Conservation (phyloP, 495 filamentous ascomycete genomes). For the Entonaema liquescens region DNA sequence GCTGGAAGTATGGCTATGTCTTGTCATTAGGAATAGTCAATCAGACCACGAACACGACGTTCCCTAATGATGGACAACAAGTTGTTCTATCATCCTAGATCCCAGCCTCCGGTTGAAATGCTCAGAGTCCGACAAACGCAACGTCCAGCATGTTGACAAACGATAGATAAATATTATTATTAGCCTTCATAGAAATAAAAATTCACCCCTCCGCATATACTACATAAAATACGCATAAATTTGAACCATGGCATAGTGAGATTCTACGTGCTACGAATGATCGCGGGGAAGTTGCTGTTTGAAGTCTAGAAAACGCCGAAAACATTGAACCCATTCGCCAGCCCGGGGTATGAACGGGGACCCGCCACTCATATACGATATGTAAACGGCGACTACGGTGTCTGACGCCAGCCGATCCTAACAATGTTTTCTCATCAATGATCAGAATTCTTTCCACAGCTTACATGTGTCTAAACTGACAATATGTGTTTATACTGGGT, state of each 20-base stretch:
- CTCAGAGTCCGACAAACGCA: neutral
- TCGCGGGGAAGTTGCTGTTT: too few species aligned
- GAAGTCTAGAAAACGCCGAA: neutral
- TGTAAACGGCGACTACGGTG: neutral
- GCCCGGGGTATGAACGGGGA: neutral
- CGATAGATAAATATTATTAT: neutral
- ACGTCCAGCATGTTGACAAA: neutral
- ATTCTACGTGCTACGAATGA: neutral
- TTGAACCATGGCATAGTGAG: neutral
- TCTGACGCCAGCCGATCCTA: neutral
- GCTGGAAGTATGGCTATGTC: slow-evolving; percentile 44
- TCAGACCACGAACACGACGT: slow-evolving; percentile 28
- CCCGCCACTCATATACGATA: neutral
- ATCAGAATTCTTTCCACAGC: neutral
- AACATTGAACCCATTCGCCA: neutral
- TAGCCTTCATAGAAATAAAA: neutral
- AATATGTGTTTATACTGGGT: neutral
- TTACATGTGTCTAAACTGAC: neutral
- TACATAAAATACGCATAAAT: neutral
- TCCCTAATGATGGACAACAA: slow-evolving; percentile 12
- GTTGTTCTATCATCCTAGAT: neutral
- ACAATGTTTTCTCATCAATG: too few species aligned
- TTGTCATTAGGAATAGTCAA: slow-evolving; percentile 41
- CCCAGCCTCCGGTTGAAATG: neutral
- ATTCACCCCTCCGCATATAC: neutral